phyloP scores from a whole-genome alignment of 768 basidiomycete species.

The Trametes coccinea region DNA sequence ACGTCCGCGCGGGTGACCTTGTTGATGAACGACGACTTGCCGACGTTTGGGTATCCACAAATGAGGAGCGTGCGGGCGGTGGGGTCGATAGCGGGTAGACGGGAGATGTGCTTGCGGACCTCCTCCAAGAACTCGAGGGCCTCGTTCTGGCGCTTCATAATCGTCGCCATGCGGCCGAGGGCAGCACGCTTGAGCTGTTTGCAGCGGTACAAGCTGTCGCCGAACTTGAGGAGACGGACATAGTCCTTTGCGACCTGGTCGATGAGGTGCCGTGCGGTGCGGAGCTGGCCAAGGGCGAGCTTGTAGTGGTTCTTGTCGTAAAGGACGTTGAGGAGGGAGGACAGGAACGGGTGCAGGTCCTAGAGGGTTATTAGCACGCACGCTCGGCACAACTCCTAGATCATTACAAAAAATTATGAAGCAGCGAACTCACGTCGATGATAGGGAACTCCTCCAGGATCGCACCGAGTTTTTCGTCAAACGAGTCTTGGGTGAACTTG shows the following conservation, averaged over 20 bases:
- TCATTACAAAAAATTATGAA: background rate
- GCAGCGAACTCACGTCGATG: slow-evolving; percentile 73
- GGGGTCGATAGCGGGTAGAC: slow-evolving; percentile 97
- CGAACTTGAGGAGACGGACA: slow-evolving; percentile 94
- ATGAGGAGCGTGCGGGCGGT: slow-evolving; percentile 97
- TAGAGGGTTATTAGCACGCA: slow-evolving; percentile 26
- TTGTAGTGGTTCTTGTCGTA: slow-evolving; percentile 99
- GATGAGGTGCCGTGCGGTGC: slow-evolving; percentile 93
- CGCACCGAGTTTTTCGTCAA: slow-evolving; percentile 91
- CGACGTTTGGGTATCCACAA: slow-evolving; percentile 99
- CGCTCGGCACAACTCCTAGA: background rate
- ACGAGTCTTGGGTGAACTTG: slow-evolving; percentile 96
- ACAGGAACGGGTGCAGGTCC: slow-evolving; percentile 95
- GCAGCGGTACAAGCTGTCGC: slow-evolving; percentile 95
- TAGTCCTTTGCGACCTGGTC: slow-evolving; percentile 98
- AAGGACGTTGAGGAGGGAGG: slow-evolving; percentile 95
- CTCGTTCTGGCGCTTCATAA: slow-evolving; percentile 99
- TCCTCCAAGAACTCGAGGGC: slow-evolving; percentile 98
- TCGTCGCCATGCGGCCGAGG: slow-evolving; percentile 98
- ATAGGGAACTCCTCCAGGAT: slow-evolving; percentile 97
- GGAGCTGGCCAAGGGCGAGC: slow-evolving; percentile 94
- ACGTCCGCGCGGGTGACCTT: slow-evolving; percentile 99
- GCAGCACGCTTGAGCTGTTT: slow-evolving; percentile 98
- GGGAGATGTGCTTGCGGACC: slow-evolving; percentile 98
- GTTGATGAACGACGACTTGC: slow-evolving; percentile 99